These are phyloP conservation scores for Botrytis paeoniae DNA, from an alignment of 2,329 filamentous ascomycete genomes.

Conservation along the genomic window DNA sequence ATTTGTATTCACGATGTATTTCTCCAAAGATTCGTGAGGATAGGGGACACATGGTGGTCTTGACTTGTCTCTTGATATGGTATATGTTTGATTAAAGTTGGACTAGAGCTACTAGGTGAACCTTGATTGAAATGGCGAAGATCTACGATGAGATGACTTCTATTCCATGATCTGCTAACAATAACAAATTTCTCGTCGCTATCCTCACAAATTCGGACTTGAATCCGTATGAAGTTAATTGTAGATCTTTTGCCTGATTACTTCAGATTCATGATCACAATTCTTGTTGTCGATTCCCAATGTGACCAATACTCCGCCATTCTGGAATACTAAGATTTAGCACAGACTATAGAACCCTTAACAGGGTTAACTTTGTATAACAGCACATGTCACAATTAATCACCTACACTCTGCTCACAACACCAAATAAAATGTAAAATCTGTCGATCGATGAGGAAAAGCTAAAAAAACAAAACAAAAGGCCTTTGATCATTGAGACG, in stretches of 20 bases:
- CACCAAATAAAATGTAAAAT: not conserved
- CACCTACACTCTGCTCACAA: not conserved
- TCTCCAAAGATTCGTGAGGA: not conserved
- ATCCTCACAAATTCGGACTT: not conserved
- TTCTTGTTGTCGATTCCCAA: not conserved
- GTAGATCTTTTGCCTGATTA: not conserved
- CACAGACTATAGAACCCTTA: not conserved
- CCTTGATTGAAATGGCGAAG: not conserved
- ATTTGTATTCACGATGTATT: not conserved
- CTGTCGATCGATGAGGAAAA: not conserved
- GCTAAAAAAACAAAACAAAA: not conserved
- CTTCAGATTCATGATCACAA: too few species aligned
- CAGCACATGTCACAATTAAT: not conserved
- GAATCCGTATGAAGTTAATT: not conserved
- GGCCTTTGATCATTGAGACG: not conserved
- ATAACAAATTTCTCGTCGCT: not conserved
- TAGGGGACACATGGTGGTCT: constrained; percentile 1
- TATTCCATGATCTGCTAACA: not conserved
- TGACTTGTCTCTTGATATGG: not conserved
- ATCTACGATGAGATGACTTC: not conserved
- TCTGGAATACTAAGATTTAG: not conserved
- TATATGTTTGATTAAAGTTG: not conserved
- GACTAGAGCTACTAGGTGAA: not conserved
- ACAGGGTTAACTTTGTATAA: not conserved
- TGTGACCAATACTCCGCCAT: not conserved